Evolutionary conservation across 495 filamentous ascomycete genomes (phyloP), one percentile per base, ranked within the genome.

Genomic region (Collariella sp.): DNA sequence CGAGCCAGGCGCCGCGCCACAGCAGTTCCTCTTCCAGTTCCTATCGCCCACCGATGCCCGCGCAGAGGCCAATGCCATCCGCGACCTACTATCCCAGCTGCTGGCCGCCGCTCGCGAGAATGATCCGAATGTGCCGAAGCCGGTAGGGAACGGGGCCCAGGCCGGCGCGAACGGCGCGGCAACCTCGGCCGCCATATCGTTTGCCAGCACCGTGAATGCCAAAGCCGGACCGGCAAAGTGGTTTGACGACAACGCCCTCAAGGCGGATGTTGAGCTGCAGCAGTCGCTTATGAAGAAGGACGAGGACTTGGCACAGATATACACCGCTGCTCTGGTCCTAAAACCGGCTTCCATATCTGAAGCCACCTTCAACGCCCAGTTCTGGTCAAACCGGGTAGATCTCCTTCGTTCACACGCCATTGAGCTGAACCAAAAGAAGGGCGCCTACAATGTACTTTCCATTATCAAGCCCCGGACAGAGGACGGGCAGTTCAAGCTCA

Each of bases 381-480:
- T 98, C 73, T 98, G 93, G 93, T 86, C 89, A 3, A 84, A 86
- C 5, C 77, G 94, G 18, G 74, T 90, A 33, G 87, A 87, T 68
- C 73, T 96, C 2, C 76, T 98, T 13, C 85, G 94, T 22, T 86
- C 90, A 0, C 87, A 96, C 72, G 91, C 88, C 12, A 90, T 96
- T 46, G 90, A 96, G 70, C 80, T 79, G 55, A 81, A 80, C 57
- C 93, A 98, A 71, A 84, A 79, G 56, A 80, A 84, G 49, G 93
- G 91, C 1, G 80, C 87, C 0, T 95, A 96, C 68, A 97, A 98
- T 61, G 89, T 97, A 5, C 74, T 98, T 2, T 88, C 93, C 0
- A 83, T 83, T n/a, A 79, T 98, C 50, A 95, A 91, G 68, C 85
- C 88, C 12, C 80, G 82, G 24, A 79, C 83, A 5, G 87, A 87